Conservation (phyloP, 116 monocot genomes). For the Thalassia testudinum region DNA sequence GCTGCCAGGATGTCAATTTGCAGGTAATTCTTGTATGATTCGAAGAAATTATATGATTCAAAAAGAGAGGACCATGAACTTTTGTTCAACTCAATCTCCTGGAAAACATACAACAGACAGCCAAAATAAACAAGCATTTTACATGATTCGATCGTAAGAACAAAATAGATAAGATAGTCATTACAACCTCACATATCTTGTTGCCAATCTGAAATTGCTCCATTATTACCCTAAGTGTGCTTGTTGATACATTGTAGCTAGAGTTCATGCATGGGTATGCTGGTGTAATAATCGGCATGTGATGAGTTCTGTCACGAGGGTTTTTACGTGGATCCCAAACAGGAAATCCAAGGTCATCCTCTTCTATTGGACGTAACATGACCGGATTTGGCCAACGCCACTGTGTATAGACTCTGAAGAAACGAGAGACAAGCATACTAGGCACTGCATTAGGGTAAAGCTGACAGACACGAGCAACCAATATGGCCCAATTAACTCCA, state of each 20-base stretch:
- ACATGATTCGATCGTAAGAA: not conserved
- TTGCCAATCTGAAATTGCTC: conserved; percentile 81
- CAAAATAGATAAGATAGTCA: not conserved
- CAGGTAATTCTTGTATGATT: conserved; percentile 82
- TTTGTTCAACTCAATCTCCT: conserved; percentile 86
- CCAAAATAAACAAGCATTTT: not conserved
- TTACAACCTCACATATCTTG: conserved; percentile 69
- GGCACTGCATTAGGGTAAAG: conserved; percentile 96
- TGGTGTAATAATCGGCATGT: conserved; percentile 98
- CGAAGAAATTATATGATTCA: conserved; percentile 83
- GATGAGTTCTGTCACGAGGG: conserved; percentile 81
- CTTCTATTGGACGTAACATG: conserved; percentile 77
- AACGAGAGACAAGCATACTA: conserved; percentile 85
- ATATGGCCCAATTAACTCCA: conserved; percentile 89
- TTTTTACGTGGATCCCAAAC: conserved; percentile 94
- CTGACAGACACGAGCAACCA: conserved; percentile 91
- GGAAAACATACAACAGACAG: too few relatives aligned
- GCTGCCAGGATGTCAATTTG: conserved; percentile 76
- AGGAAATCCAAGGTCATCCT: conserved; percentile 84
- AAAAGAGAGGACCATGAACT: conserved; percentile 58
- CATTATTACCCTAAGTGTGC: conserved; percentile 82
- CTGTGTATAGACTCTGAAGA: conserved; percentile 94
- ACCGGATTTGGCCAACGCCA: conserved; percentile 99
- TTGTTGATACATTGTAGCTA: conserved; percentile 90
- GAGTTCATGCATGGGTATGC: conserved; percentile 99